phyloP scores from a whole-genome alignment of 169 alveolate genomes.

The Plasmodium fragile region DNA sequence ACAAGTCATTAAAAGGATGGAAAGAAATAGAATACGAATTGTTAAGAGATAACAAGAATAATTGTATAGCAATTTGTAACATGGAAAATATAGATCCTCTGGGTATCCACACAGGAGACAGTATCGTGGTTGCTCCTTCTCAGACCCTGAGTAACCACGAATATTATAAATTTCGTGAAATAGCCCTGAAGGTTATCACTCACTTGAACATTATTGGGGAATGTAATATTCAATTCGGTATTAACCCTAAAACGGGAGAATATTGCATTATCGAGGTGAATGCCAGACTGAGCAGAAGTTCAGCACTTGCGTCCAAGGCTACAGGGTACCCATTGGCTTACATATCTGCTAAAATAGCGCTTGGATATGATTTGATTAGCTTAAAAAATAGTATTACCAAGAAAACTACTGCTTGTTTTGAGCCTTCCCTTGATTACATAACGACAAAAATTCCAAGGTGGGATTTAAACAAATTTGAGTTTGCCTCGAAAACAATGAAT shows the following conservation, averaged over 20 bases:
- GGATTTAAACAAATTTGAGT: conserved; percentile 91
- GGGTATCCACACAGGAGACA: conserved; percentile 95
- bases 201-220: conserved; percentile 93
- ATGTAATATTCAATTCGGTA: conserved; percentile 93
- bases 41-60: conserved; percentile 90
- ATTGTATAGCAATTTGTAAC: conserved; percentile 92
- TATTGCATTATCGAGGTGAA: conserved; percentile 92
- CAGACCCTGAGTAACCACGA: conserved; percentile 91
- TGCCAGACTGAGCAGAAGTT: conserved; percentile 91
- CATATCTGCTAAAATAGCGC: conserved; percentile 92
- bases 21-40: conserved; percentile 93
- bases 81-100: conserved; percentile 94
- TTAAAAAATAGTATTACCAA: conserved; percentile 88
- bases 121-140: conserved; percentile 93
- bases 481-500: conserved; percentile 87
- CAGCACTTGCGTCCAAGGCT: conserved; percentile 93
- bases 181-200: conserved; percentile 88
- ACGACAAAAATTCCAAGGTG: conserved; percentile 92
- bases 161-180: conserved; percentile 87
- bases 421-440: conserved; percentile 91
- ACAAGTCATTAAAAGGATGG: conserved; percentile 91
- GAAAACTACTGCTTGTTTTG: conserved; percentile 93
- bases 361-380: conserved; percentile 88
- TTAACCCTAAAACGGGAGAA: conserved; percentile 88
- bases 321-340: conserved; percentile 94